Percentiles rank a stretch among this genome's conserved stretches.
phyloP scores from a whole-genome alignment of 441 rosid genomes.

The Theobroma grandiflorum region DNA sequence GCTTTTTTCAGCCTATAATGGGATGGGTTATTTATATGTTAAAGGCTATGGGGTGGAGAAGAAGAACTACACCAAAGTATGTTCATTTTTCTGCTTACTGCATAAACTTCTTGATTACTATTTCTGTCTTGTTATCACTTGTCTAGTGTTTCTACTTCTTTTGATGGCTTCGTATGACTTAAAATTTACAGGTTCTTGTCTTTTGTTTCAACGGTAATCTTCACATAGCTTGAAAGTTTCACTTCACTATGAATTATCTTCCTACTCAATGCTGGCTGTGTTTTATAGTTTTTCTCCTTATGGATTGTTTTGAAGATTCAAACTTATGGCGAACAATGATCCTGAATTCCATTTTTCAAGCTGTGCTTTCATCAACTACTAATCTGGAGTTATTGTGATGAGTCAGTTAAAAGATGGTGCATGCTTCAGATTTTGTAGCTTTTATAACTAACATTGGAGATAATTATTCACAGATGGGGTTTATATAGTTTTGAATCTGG shows the following conservation, averaged over 20 bases:
- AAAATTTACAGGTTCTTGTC: neutral
- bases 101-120: neutral
- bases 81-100: constrained; percentile 14
- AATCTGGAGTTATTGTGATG: constrained; percentile 8
- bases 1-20: constrained; percentile 88
- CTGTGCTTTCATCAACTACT: neutral
- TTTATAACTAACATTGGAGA: neutral
- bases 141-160: constrained; percentile 7
- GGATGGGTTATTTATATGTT: constrained; percentile 93
- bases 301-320: neutral
- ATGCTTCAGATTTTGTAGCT: neutral
- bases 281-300: constrained; percentile 15
- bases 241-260: constrained; percentile 12
- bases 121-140: neutral
- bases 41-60: constrained; percentile 96
- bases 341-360: neutral
- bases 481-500: neutral
- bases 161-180: constrained; percentile 1
- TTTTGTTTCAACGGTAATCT: neutral
- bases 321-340: neutral
- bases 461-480: neutral
- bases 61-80: constrained; percentile 91
- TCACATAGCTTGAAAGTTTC: neutral
- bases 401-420: neutral
- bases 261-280: neutral